phyloP scores from a whole-genome alignment of 768 basidiomycete species.

The Cyathus striatus region DNA sequence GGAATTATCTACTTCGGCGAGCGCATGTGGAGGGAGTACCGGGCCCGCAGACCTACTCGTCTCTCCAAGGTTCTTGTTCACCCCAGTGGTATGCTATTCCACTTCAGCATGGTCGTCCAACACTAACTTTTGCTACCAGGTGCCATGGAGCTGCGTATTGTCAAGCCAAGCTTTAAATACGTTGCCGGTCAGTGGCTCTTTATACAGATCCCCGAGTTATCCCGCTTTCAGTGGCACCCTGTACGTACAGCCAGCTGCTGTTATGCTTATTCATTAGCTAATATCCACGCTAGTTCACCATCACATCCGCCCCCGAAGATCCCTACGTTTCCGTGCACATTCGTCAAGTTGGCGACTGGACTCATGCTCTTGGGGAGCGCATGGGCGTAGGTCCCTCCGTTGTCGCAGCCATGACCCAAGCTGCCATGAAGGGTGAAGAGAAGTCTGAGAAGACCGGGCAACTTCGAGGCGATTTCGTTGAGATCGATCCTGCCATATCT shows the following conservation, averaged over 20 bases:
- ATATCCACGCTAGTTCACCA: slow-evolving; percentile 66
- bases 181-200: slow-evolving; percentile 91
- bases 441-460: slow-evolving; percentile 45
- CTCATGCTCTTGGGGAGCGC: slow-evolving; percentile 76
- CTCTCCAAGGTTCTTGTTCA: slow-evolving; percentile 86
- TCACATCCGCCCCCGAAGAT: slow-evolving; percentile 92
- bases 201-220: slow-evolving; percentile 83
- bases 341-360: slow-evolving; percentile 91
- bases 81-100: slow-evolving; percentile 62
- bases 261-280: neutral
- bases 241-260: slow-evolving; percentile 41
- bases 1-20: slow-evolving; percentile 88
- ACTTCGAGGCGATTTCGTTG: slow-evolving; percentile 75
- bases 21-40: slow-evolving; percentile 77
- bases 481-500: slow-evolving; percentile 53
- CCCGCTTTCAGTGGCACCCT: slow-evolving; percentile 90
- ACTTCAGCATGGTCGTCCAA: slow-evolving; percentile 1
- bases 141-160: slow-evolving; percentile 90
- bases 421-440: slow-evolving; percentile 73
- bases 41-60: slow-evolving; percentile 71
- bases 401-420: slow-evolving; percentile 73
- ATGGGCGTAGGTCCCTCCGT: slow-evolving; percentile 78
- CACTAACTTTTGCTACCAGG: slow-evolving; percentile 30
- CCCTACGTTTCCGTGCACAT: slow-evolving; percentile 90
- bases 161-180: slow-evolving; percentile 91